Evolutionary conservation across 768 basidiomycete species (phyloP).

Genomic region (Boletus speciosus): DNA sequence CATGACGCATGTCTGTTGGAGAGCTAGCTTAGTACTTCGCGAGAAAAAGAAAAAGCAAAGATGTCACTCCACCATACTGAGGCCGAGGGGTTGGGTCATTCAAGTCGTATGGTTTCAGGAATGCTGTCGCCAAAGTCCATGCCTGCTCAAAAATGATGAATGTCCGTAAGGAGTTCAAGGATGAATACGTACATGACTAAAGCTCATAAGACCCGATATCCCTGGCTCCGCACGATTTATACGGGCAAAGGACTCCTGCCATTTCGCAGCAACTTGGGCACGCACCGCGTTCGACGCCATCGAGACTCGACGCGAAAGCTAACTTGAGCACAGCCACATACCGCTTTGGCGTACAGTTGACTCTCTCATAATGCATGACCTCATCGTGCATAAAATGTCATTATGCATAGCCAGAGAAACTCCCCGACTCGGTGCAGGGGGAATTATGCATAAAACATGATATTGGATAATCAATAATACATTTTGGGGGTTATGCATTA

Average conservation of each 20-base stretch:
- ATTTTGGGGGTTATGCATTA: too few species aligned
- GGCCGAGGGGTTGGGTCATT: slow-evolving; percentile 32
- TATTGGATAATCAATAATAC: too few species aligned
- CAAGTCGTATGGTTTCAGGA: slow-evolving; percentile 55
- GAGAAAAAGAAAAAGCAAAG: not conserved
- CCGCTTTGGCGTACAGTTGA: too few species aligned
- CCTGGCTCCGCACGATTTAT: slow-evolving; percentile 58
- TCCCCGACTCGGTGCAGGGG: too few species aligned
- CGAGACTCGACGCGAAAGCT: not conserved
- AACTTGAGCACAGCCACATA: slow-evolving; percentile 21
- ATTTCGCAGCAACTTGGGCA: slow-evolving; percentile 63
- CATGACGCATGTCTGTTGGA: slow-evolving; percentile 43
- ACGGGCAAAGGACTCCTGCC: slow-evolving; percentile 67
- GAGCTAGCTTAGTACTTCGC: not conserved
- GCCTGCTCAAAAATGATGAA: slow-evolving; percentile 41
- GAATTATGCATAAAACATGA: too few species aligned
- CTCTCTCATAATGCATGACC: too few species aligned
- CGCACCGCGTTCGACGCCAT: slow-evolving; percentile 65
- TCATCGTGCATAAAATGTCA: too few species aligned
- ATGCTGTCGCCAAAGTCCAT: slow-evolving; percentile 54
- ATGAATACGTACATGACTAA: slow-evolving; percentile 49
- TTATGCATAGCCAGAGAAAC: too few species aligned
- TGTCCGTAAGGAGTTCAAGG: not conserved
- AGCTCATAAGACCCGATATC: slow-evolving; percentile 60
- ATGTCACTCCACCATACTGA: slow-evolving; percentile 25